These are phyloP conservation scores for Silene coronaria DNA, from an alignment of 179 eudicot genomes.

Conservation along the genomic window DNA sequence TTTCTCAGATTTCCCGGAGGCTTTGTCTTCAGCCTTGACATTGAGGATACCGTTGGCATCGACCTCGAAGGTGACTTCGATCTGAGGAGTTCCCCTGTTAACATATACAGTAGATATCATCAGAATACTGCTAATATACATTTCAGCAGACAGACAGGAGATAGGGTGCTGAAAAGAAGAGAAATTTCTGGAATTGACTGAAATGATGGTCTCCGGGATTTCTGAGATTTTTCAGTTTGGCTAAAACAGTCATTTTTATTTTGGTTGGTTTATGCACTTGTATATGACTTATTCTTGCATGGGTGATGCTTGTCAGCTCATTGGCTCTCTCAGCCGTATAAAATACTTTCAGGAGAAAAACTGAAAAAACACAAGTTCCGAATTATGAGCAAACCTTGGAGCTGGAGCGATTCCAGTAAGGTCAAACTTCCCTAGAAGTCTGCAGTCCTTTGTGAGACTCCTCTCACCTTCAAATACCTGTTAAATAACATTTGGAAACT, in stretches of 20 bases:
- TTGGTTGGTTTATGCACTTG: background rate
- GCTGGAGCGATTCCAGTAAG: slow-evolving; percentile 59
- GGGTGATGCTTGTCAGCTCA: no score
- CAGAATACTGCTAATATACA: background rate
- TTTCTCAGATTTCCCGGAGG: slow-evolving; percentile 49
- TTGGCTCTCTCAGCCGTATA: background rate
- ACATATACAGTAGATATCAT: background rate
- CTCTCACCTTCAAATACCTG: slow-evolving; percentile 81
- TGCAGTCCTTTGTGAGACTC: slow-evolving; percentile 66
- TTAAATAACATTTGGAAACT: background rate
- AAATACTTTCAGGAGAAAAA: background rate
- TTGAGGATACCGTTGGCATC: slow-evolving; percentile 63
- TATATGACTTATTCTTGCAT: background rate
- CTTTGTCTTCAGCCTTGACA: slow-evolving; percentile 71
- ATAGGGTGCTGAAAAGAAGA: background rate
- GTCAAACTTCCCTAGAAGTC: slow-evolving; percentile 58
- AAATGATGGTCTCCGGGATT: background rate
- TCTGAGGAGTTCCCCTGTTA: slow-evolving; percentile 69
- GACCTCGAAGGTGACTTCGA: slow-evolving; percentile 67
- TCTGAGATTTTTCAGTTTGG: background rate
- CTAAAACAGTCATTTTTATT: background rate
- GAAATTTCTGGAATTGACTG: no score
- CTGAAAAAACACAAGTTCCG: background rate
- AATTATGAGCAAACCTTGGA: slow-evolving; percentile 36
- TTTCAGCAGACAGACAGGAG: background rate